Evolutionary conservation across 2,329 filamentous ascomycete genomes (phyloP), one percentile per base, ranked within the genome.

Genomic region (Trichoderma atrobrunneum): DNA sequence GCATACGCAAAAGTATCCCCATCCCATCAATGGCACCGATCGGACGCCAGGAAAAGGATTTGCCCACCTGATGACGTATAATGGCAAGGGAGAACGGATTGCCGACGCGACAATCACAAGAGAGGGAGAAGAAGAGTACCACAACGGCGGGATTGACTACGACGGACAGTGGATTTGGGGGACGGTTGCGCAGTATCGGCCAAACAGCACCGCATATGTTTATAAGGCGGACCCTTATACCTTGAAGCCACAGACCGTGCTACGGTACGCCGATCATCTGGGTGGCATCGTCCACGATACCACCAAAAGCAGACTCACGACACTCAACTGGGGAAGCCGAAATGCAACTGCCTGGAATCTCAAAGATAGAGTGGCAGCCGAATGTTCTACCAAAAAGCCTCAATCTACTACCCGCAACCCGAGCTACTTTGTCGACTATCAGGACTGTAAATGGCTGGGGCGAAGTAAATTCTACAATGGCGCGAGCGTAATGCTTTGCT

Each of bases 11-110:
- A 82, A 81, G 70, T 85, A 82, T 74, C 76, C 79, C 30, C 78
- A 81, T 74, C 84, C 84, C 77, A 82, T 85, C 77, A 86, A 86
- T 43, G 87, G 86, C 6, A 88, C 85, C 3, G 86, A 88, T 74
- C 80, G 84, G 28, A 82, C 80, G 7, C 72, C 82, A 2, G 84
- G 85, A 5, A 79, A 79, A 3, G 84, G 85, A 0, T 85, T 84
- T 63, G 81, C 81, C 8, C 84, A 86, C 66, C 70, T 86, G 59
- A 78, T 85, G 28, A 79, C 86, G 3, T 87, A 84, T 74, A 80
- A 84, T 64, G 81, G 81, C 0, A 76, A 81, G 7, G 85, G 85
- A 2, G 75, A 76, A 11, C 76, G 81, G 3, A 79, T 87, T 16
- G 84, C 83, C 3, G 84, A 87, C 74, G 84, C 81, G 5, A 84